Evolutionary conservation across 169 alveolate species (phyloP).

Genomic region (Eimeria tenella): DNA sequence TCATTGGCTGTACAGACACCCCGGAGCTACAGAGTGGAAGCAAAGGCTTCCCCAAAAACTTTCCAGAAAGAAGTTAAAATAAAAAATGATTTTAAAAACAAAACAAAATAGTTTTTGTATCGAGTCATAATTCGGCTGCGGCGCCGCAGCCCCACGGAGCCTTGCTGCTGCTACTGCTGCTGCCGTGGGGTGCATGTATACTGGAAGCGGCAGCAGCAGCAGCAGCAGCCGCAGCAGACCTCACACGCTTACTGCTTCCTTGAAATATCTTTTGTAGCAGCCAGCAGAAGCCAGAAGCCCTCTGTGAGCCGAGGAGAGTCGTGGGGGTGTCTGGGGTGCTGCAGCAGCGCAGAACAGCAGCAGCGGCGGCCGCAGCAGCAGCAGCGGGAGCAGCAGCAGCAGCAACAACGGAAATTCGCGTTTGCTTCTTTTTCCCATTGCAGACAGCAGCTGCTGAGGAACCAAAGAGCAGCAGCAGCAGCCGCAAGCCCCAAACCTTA

Average conservation of each 20-base stretch:
- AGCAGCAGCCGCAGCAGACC: background rate
- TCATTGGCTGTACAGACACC: no score
- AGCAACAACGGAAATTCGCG: background rate
- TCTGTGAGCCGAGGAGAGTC: background rate
- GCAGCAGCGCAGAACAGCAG: conserved; percentile 24
- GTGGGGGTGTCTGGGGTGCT: background rate
- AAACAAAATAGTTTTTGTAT: background rate
- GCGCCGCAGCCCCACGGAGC: background rate
- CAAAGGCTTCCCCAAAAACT: no score
- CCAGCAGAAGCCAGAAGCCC: background rate
- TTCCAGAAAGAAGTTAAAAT: no score
- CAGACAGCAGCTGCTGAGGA: background rate
- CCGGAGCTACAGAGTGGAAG: no score
- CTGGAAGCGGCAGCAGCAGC: background rate
- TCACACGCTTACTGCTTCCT: background rate
- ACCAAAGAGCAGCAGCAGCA: background rate
- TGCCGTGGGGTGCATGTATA: conserved; percentile 23
- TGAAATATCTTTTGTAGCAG: background rate
- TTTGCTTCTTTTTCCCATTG: no score
- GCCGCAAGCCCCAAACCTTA: background rate
- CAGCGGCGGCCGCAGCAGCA: background rate
- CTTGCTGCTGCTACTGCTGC: background rate
- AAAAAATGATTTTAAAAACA: no score
- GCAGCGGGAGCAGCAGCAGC: conserved; percentile 26
- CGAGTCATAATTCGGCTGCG: background rate